Conservation (phyloP, 2,329 filamentous ascomycete species). For the Aurifilum marmelostoma region DNA sequence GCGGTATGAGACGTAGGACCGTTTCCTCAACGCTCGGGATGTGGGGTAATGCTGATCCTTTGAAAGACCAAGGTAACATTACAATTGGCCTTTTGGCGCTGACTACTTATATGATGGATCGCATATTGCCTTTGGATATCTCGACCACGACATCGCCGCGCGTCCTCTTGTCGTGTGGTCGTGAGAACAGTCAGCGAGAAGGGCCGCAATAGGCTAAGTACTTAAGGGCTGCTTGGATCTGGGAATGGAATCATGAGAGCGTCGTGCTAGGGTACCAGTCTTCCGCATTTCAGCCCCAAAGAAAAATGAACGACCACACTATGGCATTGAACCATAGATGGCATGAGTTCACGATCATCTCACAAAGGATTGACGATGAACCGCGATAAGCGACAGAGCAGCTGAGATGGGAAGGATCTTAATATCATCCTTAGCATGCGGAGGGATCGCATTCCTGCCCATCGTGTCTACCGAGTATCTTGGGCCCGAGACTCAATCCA, state of each 20-base stretch:
- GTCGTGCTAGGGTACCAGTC: too few relatives aligned
- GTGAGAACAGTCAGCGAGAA: neutral
- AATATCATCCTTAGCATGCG: neutral
- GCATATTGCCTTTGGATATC: neutral
- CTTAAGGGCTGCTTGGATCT: too few relatives aligned
- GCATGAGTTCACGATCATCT: neutral
- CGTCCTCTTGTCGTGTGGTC: neutral
- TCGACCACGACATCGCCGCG: neutral
- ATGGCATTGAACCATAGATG: too few relatives aligned
- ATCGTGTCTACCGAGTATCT: neutral
- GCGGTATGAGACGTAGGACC: neutral
- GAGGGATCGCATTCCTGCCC: neutral
- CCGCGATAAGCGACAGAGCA: neutral
- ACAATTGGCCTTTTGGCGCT: neutral
- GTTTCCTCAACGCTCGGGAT: neutral
- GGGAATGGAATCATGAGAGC: too few relatives aligned
- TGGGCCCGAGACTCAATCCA: neutral
- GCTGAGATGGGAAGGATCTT: neutral
- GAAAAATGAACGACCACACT: too few relatives aligned
- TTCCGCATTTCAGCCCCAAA: too few relatives aligned
- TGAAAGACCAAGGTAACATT: neutral
- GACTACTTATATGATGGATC: neutral
- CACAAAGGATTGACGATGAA: neutral
- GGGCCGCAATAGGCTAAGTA: neutral
- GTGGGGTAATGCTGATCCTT: neutral